Evolutionary conservation across 176 grass and related monocot species (phyloP), one percentile per base, ranked within the genome.

Genomic region (Phragmites australis): DNA sequence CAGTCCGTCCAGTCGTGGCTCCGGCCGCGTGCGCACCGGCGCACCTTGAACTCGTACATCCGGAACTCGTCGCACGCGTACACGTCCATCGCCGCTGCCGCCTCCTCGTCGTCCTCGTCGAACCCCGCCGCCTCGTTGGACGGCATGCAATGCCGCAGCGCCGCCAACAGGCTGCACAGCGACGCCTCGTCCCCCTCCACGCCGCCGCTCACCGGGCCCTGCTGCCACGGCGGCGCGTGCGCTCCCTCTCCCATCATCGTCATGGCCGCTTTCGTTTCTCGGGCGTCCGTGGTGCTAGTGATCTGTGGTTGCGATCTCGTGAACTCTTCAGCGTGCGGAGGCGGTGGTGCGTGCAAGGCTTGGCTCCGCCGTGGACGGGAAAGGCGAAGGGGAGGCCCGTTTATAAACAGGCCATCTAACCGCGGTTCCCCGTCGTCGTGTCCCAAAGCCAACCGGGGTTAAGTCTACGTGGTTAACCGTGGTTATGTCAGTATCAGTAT

Each of bases 41-140:
- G 77, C 23, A 93, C 88, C 75, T 97, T 97, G 85, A 93, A 97
- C 58, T 84, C 88, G 69, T 88, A 84, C 90, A 97, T 93, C 60
- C 90, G 73, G 59, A 97, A 97, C 62, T 90, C 72, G 60, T 93
- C 85, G 70, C 92, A 97, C 4, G 94, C 86, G 74, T 92, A 94
- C 30, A 90, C 82, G 58, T 94, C 94, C 18, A 84, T 72, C 14
- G 86, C 63, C 17, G 69, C 72, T 0, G 31, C 25, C 8, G 65
- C 46, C 50, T 78, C 78, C 13, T 87, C 89, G 0, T 82, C 91
- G 4, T 70, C 70, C 31, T 75, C 86, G 11, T 63, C 78, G 13
- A 23, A n/a, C 37, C 1, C 77, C 27, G 37, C 76, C 60, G 21
- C 17, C 1, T 89, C 81, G 56, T 84, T 83, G n/a, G 78, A 74